These are phyloP conservation scores for Henckelia pumila DNA, from an alignment of 257 asterid genomes.

Conservation along the genomic window DNA sequence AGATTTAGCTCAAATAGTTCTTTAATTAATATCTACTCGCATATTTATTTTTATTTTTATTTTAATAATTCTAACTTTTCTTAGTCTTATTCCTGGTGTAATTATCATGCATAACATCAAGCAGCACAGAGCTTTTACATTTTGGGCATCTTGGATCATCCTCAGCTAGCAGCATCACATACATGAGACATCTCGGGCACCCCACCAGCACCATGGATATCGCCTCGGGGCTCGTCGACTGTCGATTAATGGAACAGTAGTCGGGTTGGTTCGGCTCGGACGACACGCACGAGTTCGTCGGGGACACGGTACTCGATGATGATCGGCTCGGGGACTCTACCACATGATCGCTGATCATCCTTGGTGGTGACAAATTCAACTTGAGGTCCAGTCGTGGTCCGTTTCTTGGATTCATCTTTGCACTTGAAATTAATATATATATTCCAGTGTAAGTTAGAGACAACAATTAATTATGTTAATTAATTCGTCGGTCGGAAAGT, in stretches of 20 bases:
- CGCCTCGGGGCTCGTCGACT: slow-evolving; percentile 26
- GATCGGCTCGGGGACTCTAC: slow-evolving; percentile 28
- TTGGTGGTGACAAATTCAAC: slow-evolving; percentile 33
- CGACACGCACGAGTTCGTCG: slow-evolving; percentile 35
- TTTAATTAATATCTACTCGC: not conserved
- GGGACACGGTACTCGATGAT: slow-evolving; percentile 9
- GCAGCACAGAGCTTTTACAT: slow-evolving; percentile 49
- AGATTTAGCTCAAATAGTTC: not conserved
- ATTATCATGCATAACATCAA: slow-evolving; percentile 24
- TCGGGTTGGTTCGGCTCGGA: slow-evolving; percentile 37
- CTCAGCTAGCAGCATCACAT: slow-evolving; percentile 52
- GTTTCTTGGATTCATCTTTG: slow-evolving; percentile 27
- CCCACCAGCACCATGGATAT: slow-evolving; percentile 31
- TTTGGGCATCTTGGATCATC: slow-evolving; percentile 51
- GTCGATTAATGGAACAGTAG: slow-evolving; percentile 3
- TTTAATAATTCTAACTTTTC: not conserved
- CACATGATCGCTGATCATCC: slow-evolving; percentile 5
- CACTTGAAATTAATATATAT: too few relatives aligned
- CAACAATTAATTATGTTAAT: not conserved
- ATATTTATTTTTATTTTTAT: too few relatives aligned
- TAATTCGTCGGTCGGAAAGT: not conserved
- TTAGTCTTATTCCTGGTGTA: not conserved
- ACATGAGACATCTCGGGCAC: slow-evolving; percentile 53
- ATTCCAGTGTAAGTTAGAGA: too few relatives aligned
- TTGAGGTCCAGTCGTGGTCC: slow-evolving; percentile 23